phyloP scores from a whole-genome alignment of 139 green algal species.

The Pycnococcus provasolii region DNA sequence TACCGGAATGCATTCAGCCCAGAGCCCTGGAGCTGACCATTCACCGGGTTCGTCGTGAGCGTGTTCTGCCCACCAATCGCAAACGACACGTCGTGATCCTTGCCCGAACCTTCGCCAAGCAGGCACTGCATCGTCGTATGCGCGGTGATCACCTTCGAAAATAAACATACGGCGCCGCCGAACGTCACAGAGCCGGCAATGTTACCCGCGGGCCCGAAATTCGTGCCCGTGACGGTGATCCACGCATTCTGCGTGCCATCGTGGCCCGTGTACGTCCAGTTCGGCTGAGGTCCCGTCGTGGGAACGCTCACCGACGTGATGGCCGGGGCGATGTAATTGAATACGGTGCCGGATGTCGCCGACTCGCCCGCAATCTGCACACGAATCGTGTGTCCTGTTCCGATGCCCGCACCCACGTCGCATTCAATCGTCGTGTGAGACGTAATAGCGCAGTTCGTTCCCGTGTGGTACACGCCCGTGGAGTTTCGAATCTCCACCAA shows the following conservation, averaged over 20 bases:
- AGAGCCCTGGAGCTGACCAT: not conserved
- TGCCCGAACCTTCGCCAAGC: conserved; percentile 1
- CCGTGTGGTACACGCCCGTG: no score
- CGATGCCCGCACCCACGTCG: no score
- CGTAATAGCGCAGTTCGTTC: no score
- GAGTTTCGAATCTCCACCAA: no score
- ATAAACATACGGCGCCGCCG: not conserved
- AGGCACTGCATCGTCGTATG: conserved; percentile 21
- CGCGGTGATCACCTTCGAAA: not conserved
- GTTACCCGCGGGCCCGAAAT: conserved; percentile 10
- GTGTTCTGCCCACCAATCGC: conserved; percentile 1
- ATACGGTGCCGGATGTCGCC: no score
- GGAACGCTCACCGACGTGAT: no score
- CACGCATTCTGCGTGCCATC: not conserved
- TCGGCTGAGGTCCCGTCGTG: no score
- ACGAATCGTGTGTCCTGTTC: no score
- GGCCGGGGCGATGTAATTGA: no score
- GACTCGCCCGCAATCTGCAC: no score
- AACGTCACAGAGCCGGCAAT: conserved; percentile 1
- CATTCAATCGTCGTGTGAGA: no score
- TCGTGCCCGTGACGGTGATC: conserved; percentile 22
- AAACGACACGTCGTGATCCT: conserved; percentile 14
- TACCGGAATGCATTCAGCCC: conserved; percentile 2
- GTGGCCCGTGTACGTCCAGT: no score
- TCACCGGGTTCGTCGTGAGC: not conserved